Evolutionary conservation across 768 basidiomycete genomes (phyloP).

Genomic region (Trametes sanguinea): DNA sequence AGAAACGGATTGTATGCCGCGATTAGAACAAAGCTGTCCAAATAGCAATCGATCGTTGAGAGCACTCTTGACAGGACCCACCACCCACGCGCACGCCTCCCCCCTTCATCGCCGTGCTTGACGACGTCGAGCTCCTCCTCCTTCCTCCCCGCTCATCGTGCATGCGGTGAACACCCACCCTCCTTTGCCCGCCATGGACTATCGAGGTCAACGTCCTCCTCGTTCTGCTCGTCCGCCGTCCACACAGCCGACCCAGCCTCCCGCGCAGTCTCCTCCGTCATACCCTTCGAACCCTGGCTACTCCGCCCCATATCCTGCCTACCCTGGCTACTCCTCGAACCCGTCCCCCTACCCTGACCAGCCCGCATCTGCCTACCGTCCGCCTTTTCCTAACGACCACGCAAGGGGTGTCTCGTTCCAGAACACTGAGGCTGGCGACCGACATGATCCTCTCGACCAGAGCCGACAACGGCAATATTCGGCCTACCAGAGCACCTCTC

Average conservation of each 20-base stretch:
- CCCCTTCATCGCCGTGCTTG: constrained; percentile 19
- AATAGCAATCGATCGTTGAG: constrained; percentile 10
- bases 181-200: constrained; percentile 33
- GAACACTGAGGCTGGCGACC: constrained; percentile 68
- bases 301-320: background rate
- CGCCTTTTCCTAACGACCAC: constrained; percentile 20
- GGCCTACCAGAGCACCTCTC: constrained; percentile 46
- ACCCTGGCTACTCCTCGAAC: background rate
- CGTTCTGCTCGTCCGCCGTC: constrained; percentile 38
- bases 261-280: constrained; percentile 30
- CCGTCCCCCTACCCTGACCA: constrained; percentile 27
- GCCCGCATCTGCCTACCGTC: constrained; percentile 15
- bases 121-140: constrained; percentile 21
- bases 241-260: constrained; percentile 26
- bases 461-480: constrained; percentile 48
- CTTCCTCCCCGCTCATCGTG: constrained; percentile 19
- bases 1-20: constrained; percentile 3
- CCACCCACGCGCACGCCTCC: constrained; percentile 17
- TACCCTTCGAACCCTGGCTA: constrained; percentile 14
- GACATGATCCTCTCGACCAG: constrained; percentile 57
- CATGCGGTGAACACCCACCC: constrained; percentile 28
- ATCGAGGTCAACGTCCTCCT: constrained; percentile 39
- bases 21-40: constrained; percentile 3
- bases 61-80: constrained; percentile 11
- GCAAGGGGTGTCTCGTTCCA: constrained; percentile 65